These are phyloP conservation scores for Monilinia polystroma DNA, from an alignment of 2,329 filamentous ascomycete species.

Conservation along the genomic window DNA sequence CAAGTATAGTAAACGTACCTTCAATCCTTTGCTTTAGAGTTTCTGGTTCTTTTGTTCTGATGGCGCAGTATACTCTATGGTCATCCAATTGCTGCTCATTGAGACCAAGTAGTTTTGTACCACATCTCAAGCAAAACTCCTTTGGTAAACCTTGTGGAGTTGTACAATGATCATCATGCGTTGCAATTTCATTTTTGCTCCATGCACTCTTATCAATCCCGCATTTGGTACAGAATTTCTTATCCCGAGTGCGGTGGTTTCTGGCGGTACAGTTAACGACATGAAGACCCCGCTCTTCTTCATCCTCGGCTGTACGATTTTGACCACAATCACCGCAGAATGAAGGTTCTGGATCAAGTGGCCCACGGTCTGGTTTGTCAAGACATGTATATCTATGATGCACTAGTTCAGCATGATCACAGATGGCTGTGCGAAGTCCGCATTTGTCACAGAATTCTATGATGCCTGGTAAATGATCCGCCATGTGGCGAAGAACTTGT, in stretches of 20 bases:
- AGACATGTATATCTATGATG: slow-evolving; percentile 26
- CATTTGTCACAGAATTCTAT: slow-evolving; percentile 35
- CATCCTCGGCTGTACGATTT: slow-evolving; percentile 10
- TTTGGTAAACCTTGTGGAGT: slow-evolving; percentile 16
- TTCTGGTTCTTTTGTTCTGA: slow-evolving; percentile 16
- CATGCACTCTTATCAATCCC: slow-evolving; percentile 23
- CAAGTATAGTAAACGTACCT: background rate
- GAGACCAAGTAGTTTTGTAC: slow-evolving; percentile 1
- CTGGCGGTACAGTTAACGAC: background rate
- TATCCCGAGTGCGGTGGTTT: background rate
- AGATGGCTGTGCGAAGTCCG: slow-evolving; percentile 23
- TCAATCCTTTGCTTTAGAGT: slow-evolving; percentile 7
- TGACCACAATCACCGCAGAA: slow-evolving; percentile 29
- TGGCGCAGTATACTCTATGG: slow-evolving; percentile 8
- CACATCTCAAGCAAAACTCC: slow-evolving; percentile 23
- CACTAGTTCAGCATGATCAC: slow-evolving; percentile 14
- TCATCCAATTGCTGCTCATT: slow-evolving; percentile 12
- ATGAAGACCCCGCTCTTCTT: slow-evolving; percentile 9
- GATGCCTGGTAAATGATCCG: slow-evolving; percentile 30
- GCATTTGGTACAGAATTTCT: slow-evolving; percentile 26
- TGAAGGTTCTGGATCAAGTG: background rate
- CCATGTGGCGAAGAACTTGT: slow-evolving; percentile 31
- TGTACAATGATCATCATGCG: slow-evolving; percentile 19
- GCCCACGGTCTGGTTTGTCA: slow-evolving; percentile 4
- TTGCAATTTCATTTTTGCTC: background rate